These are phyloP conservation scores for Escovopsis sp. DNA, from an alignment of 2,329 filamentous ascomycete species.

Conservation along the genomic window DNA sequence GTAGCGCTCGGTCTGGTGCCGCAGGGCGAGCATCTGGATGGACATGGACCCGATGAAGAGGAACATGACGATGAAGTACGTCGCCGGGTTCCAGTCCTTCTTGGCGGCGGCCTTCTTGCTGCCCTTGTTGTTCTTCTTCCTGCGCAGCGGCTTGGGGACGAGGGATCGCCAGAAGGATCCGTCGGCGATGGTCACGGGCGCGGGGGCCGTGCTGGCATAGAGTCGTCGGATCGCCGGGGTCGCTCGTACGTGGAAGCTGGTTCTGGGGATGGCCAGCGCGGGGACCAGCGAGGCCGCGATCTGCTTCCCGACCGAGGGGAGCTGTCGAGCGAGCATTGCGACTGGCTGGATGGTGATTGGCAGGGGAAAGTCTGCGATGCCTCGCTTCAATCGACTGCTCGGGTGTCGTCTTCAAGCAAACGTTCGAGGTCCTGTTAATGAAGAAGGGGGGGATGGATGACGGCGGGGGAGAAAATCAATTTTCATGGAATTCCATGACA, in stretches of 20 bases:
- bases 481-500: neutral
- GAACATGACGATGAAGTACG: constrained; percentile 69
- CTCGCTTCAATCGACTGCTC: no score
- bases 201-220: constrained; percentile 22
- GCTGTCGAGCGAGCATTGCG: no score
- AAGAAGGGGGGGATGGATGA: neutral
- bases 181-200: constrained; percentile 36
- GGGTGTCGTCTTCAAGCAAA: no score
- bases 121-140: constrained; percentile 20
- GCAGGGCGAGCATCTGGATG: constrained; percentile 76
- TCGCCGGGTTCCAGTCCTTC: constrained; percentile 65
- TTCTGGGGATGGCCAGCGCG: no score
- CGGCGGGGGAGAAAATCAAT: neutral
- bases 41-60: constrained; percentile 87
- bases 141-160: constrained; percentile 50
- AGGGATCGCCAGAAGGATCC: constrained; percentile 53
- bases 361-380: no score
- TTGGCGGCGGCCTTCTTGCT: constrained; percentile 20
- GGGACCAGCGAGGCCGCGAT: neutral
- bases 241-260: no score
- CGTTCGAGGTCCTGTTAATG: no score
- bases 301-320: neutral
- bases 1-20: constrained; percentile 58
- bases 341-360: no score
- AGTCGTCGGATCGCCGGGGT: constrained; percentile 11